These are phyloP conservation scores for Aleurites moluccanus DNA, from an alignment of 441 rosid genomes.

Conservation along the genomic window DNA sequence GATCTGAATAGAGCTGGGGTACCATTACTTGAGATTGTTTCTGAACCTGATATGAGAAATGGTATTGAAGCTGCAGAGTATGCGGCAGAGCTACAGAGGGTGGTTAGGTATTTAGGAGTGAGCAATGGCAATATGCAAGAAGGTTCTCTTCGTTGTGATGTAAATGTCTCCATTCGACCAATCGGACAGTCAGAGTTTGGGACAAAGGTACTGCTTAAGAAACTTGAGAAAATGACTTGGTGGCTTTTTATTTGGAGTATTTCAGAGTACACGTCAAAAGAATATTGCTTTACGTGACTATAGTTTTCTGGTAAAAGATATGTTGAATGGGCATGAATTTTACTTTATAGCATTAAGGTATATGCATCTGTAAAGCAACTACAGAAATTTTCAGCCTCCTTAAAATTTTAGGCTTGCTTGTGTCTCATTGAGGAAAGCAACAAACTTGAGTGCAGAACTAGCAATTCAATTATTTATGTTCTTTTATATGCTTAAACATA, in stretches of 20 bases:
- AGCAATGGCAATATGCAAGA: slow-evolving; percentile 98
- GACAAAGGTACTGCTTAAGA: slow-evolving; percentile 58
- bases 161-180: slow-evolving; percentile 87
- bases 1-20: slow-evolving; percentile 98
- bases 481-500: neutral
- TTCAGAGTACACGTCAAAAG: too few relatives aligned
- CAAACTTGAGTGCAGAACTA: neutral
- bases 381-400: neutral
- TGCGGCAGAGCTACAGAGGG: slow-evolving; percentile 79
- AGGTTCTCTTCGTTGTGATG: slow-evolving; percentile 95
- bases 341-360: neutral
- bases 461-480: neutral
- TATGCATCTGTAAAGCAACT: neutral
- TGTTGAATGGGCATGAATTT: neutral
- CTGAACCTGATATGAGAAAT: slow-evolving; percentile 96
- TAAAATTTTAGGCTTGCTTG: neutral
- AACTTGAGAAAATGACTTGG: slow-evolving; percentile 4
- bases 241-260: slow-evolving; percentile 13
- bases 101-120: slow-evolving; percentile 80
- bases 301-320: neutral
- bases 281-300: neutral
- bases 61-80: slow-evolving; percentile 93
- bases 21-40: slow-evolving; percentile 93
- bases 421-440: neutral
- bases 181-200: slow-evolving; percentile 76